These are phyloP conservation scores for Lenwebbia sp. DNA, from an alignment of 345 rosid species.

Conservation along the genomic window DNA sequence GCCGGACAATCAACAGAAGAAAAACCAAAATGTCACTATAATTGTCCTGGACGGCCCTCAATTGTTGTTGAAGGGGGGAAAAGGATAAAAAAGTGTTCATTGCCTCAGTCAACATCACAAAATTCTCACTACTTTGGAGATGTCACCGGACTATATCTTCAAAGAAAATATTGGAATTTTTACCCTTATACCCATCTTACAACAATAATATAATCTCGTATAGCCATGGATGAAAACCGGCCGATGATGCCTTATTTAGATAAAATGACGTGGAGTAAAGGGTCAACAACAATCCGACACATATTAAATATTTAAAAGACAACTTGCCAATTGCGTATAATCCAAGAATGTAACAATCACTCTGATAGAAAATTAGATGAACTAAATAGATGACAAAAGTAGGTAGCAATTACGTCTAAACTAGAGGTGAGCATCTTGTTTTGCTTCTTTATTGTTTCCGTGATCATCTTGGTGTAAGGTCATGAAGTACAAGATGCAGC, in stretches of 20 bases:
- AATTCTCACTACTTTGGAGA: not conserved
- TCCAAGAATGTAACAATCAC: not conserved
- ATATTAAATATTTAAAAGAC: not conserved
- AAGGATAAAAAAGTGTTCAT: not conserved
- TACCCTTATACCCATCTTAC: not conserved
- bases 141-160: not conserved
- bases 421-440: not conserved
- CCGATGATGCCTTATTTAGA: not conserved
- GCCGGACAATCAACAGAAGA: not conserved
- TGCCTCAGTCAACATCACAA: not conserved
- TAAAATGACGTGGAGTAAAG: not conserved
- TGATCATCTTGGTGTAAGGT: not conserved
- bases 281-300: not conserved
- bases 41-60: not conserved
- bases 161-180: not conserved
- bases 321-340: not conserved
- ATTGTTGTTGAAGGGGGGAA: not conserved
- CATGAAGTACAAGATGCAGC: not conserved
- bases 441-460: not conserved
- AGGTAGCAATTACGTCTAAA: not conserved
- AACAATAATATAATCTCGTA: no score
- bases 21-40: not conserved
- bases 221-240: not conserved
- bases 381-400: not conserved
- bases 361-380: not conserved